These are phyloP conservation scores for Diaporthe citriasiana DNA, from an alignment of 2,329 filamentous ascomycete species.

Conservation along the genomic window DNA sequence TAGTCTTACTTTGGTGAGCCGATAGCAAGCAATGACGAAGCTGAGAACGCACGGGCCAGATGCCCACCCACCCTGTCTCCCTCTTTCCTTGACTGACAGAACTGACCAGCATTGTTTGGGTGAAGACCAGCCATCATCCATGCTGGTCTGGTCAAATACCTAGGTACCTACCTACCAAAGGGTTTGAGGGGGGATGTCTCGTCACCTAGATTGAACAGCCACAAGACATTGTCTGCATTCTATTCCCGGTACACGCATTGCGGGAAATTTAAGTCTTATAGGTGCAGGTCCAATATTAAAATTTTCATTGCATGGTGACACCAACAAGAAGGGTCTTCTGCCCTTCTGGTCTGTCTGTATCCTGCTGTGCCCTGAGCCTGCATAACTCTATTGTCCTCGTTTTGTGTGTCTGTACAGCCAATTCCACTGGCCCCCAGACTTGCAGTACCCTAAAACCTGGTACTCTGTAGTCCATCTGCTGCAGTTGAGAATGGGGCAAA, in stretches of 20 bases:
- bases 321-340: constrained; percentile 1
- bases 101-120: too few relatives aligned
- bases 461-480: neutral
- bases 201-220: neutral
- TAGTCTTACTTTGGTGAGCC: constrained; percentile 11
- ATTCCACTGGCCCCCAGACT: constrained; percentile 14
- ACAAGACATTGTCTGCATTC: neutral
- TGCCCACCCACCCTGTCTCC: neutral
- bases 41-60: constrained; percentile 21
- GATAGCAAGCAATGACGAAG: constrained; percentile 32
- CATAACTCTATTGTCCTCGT: constrained; percentile 12
- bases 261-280: neutral
- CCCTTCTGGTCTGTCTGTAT: neutral
- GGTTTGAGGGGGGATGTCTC: neutral
- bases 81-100: neutral
- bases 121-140: neutral
- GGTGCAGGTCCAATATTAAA: constrained; percentile 8
- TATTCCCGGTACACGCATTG: neutral
- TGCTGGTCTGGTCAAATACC: neutral
- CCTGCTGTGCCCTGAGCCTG: constrained; percentile 1
- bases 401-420: constrained; percentile 13
- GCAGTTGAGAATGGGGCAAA: neutral
- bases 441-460: neutral
- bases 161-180: too few relatives aligned
- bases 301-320: constrained; percentile 3